phyloP scores from a whole-genome alignment of 2,329 filamentous ascomycete species.

The Fusarium xyrophilum region DNA sequence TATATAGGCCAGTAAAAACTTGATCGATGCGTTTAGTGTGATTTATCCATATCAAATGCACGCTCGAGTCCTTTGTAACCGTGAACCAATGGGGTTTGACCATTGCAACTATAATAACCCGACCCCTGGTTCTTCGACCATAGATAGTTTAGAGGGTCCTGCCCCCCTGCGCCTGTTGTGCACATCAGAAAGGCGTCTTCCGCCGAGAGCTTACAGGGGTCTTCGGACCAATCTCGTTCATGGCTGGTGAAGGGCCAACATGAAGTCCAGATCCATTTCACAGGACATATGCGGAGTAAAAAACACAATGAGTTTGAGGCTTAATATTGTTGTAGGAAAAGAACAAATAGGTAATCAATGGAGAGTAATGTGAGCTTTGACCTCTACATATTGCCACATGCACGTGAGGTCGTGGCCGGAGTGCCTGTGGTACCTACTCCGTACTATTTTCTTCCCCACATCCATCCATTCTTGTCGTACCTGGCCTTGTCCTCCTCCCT shows the following conservation, averaged over 20 bases:
- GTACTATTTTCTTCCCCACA: slow-evolving; percentile 21
- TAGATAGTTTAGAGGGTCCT: slow-evolving; percentile 4
- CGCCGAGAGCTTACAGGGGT: background rate
- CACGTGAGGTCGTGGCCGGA: background rate
- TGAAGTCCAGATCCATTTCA: background rate
- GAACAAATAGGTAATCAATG: background rate
- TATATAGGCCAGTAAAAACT: background rate
- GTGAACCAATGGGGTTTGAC: slow-evolving; percentile 46
- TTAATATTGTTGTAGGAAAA: background rate
- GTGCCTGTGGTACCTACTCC: background rate
- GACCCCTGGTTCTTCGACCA: background rate
- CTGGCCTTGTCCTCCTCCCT: slow-evolving; percentile 25
- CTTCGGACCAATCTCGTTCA: background rate
- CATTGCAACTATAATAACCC: slow-evolving; percentile 1
- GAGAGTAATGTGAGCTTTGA: background rate
- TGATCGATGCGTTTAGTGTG: background rate
- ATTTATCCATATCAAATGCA: slow-evolving; percentile 54
- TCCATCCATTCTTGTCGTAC: slow-evolving; percentile 7
- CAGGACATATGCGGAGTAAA: background rate
- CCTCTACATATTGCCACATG: background rate
- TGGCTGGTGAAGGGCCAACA: background rate
- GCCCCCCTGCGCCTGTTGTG: slow-evolving; percentile 4
- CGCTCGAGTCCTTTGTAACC: background rate
- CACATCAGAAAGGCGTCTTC: background rate
- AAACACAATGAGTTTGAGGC: background rate